Conservation (phyloP, 2,329 filamentous ascomycete species). For the Sordariomycetes sp. region DNA sequence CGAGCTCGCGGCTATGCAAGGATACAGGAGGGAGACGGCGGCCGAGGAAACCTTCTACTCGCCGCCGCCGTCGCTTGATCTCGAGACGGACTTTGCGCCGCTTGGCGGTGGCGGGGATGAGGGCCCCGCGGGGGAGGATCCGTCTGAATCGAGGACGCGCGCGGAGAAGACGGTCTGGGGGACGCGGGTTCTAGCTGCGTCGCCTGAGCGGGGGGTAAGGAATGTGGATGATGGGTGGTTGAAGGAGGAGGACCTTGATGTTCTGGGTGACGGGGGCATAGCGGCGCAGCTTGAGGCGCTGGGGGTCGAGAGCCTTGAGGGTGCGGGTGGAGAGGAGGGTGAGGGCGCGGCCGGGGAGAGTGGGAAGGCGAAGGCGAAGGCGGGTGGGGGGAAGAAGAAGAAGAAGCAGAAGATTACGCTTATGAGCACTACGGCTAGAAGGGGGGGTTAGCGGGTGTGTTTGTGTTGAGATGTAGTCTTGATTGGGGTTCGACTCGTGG, state of each 20-base stretch:
- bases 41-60: slow-evolving; percentile 24
- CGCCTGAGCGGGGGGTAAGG: slow-evolving; percentile 34
- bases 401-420: slow-evolving; percentile 62
- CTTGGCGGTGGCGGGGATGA: neutral
- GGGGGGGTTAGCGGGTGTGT: slow-evolving; percentile 32
- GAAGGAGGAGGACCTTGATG: slow-evolving; percentile 51
- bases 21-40: slow-evolving; percentile 25
- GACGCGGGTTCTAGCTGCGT: slow-evolving; percentile 54
- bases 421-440: slow-evolving; percentile 42
- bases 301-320: slow-evolving; percentile 25
- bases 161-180: slow-evolving; percentile 86
- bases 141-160: slow-evolving; percentile 42
- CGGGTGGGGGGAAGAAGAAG: slow-evolving; percentile 42
- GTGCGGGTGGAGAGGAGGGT: slow-evolving; percentile 7
- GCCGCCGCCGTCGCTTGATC: neutral
- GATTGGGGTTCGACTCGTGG: neutral
- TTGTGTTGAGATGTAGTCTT: neutral
- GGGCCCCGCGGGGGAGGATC: slow-evolving; percentile 23
- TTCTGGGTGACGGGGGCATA: slow-evolving; percentile 49
- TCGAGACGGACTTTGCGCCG: slow-evolving; percentile 10
- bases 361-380: slow-evolving; percentile 18
- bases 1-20: slow-evolving; percentile 52
- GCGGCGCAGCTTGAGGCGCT: slow-evolving; percentile 45
- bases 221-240: slow-evolving; percentile 69
- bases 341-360: slow-evolving; percentile 10